A percentile compares a stretch with the other conserved stretches of the same genome.
Conservation (phyloP, 352 stramenopile species). For the Pythium chondricola region DNA sequence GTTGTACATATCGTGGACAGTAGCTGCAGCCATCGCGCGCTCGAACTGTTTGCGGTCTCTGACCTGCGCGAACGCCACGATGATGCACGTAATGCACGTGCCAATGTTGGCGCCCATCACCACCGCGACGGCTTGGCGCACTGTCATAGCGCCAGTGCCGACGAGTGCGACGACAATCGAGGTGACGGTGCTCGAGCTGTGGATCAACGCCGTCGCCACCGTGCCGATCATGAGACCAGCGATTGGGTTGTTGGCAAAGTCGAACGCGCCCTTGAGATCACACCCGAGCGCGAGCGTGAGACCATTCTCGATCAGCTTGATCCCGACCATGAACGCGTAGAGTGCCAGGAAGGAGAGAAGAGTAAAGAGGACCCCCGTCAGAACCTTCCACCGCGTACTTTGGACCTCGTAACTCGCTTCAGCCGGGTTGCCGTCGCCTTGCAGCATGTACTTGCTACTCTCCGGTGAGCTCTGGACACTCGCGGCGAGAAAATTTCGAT, state of each 20-base stretch:
- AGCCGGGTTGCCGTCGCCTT: conserved; percentile 1
- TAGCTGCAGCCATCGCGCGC: conserved; percentile 19
- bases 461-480: conserved; percentile 2
- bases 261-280: conserved; percentile 25
- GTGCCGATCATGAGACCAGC: conserved; percentile 39
- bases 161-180: conserved; percentile 41
- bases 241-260: conserved; percentile 29
- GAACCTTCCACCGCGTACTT: conserved; percentile 12
- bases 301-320: conserved; percentile 36
- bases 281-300: conserved; percentile 40
- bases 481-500: conserved; percentile 1
- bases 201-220: conserved; percentile 32
- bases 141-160: conserved; percentile 31
- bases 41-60: conserved; percentile 34
- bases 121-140: conserved; percentile 65
- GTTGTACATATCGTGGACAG: conserved; percentile 48
- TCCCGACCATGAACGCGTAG: conserved; percentile 49
- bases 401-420: conserved; percentile 13
- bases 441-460: conserved; percentile 16
- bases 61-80: conserved; percentile 71
- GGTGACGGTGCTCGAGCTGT: conserved; percentile 39
- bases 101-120: conserved; percentile 82
- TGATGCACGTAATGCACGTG: conserved; percentile 65
- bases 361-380: conserved; percentile 12
- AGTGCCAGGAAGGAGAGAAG: conserved; percentile 20